phyloP scores from a whole-genome alignment of 768 basidiomycete genomes.

The Lenzites betulinus region DNA sequence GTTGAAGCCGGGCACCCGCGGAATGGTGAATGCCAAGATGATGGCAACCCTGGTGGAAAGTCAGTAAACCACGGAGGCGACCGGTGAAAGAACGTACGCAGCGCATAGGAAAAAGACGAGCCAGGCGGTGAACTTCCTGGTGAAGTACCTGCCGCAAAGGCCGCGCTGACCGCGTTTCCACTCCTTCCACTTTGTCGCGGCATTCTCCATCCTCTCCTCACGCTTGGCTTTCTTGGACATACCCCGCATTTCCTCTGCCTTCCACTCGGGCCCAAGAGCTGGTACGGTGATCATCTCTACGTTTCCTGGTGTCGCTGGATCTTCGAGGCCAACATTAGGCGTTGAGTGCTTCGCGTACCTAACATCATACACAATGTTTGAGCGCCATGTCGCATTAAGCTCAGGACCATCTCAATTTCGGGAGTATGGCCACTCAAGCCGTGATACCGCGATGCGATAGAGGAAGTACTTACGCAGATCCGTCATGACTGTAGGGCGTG shows the following conservation, averaged over 20 bases:
- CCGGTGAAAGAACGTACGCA: constrained; percentile 43
- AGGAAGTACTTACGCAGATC: constrained; percentile 6
- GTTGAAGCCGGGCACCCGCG: constrained; percentile 74
- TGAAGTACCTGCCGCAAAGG: constrained; percentile 78
- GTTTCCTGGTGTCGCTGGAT: constrained; percentile 41
- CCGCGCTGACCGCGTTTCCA: constrained; percentile 84
- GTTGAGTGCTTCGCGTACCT: constrained; percentile 24
- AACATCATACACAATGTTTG: neutral
- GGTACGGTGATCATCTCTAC: constrained; percentile 94
- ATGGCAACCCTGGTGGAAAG: constrained; percentile 55
- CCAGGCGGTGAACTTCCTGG: constrained; percentile 71
- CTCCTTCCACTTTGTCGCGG: constrained; percentile 60
- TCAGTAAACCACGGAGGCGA: constrained; percentile 8
- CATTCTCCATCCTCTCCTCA: constrained; percentile 56
- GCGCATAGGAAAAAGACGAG: constrained; percentile 61
- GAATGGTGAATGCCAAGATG: constrained; percentile 76
- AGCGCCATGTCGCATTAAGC: neutral
- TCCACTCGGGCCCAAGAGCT: constrained; percentile 90
- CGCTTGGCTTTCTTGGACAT: constrained; percentile 74
- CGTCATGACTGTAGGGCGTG: constrained; percentile 13
- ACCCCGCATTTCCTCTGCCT: constrained; percentile 69
- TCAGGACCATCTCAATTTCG: too few species aligned
- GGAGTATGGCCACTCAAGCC: too few species aligned
- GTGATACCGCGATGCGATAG: too few species aligned
- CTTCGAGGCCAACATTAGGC: constrained; percentile 36